phyloP scores from a whole-genome alignment of 352 stramenopile species.

The Phytopythium chamaehyphon region DNA sequence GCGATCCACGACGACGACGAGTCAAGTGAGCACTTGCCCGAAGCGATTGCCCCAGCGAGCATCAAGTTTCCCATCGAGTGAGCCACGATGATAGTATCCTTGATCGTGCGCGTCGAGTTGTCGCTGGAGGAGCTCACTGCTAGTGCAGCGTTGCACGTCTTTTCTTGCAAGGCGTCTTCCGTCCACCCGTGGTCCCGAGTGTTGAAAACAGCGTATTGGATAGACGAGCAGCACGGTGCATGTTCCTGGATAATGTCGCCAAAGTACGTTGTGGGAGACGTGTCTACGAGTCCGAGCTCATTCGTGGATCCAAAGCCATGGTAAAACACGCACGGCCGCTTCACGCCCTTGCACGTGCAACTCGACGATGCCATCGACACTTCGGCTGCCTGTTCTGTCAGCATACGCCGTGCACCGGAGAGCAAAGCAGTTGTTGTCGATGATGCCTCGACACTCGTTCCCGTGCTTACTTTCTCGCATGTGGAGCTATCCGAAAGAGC shows the following conservation, averaged over 20 bases:
- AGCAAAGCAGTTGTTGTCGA: slow-evolving; percentile 2
- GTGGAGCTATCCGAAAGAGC: not conserved
- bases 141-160: slow-evolving; percentile 24
- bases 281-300: slow-evolving; percentile 19
- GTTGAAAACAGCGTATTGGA: slow-evolving; percentile 45
- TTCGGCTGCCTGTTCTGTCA: slow-evolving; percentile 1
- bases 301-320: slow-evolving; percentile 29
- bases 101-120: slow-evolving; percentile 16
- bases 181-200: slow-evolving; percentile 27
- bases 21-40: slow-evolving; percentile 31
- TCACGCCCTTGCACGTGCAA: slow-evolving; percentile 24
- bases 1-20: slow-evolving; percentile 26
- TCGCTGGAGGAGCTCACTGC: slow-evolving; percentile 15
- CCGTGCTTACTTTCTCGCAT: not conserved
- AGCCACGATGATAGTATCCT: slow-evolving; percentile 38
- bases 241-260: slow-evolving; percentile 31
- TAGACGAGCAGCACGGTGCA: slow-evolving; percentile 40
- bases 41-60: slow-evolving; percentile 33
- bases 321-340: slow-evolving; percentile 44
- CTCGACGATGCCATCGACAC: slow-evolving; percentile 10
- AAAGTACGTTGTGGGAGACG: slow-evolving; percentile 21
- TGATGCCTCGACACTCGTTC: not conserved
- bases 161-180: slow-evolving; percentile 31
- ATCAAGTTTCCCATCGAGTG: slow-evolving; percentile 51
- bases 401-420: not conserved